These are phyloP conservation scores for Cantharellus anzutake DNA, from an alignment of 768 basidiomycete genomes.

Conservation along the genomic window DNA sequence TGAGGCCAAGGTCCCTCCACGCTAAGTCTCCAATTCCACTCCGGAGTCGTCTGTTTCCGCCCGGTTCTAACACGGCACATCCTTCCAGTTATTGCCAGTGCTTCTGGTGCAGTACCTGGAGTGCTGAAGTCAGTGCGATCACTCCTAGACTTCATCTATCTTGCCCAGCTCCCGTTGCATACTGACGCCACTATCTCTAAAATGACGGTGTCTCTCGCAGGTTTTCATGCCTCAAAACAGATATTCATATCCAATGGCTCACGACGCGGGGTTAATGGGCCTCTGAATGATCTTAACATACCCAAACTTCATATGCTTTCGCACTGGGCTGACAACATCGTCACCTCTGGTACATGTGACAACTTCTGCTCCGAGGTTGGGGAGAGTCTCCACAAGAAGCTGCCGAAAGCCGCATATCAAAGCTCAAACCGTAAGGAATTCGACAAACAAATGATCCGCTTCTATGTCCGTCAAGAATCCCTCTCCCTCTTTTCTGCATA, in stretches of 20 bases:
- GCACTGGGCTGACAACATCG: slow-evolving; percentile 17
- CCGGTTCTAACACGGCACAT: too few species aligned
- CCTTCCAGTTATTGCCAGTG: slow-evolving; percentile 17
- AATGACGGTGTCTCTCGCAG: slow-evolving; percentile 12
- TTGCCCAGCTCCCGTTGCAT: slow-evolving; percentile 17
- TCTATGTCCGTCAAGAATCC: background rate
- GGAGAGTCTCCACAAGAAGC: slow-evolving; percentile 24
- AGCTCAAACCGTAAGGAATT: background rate
- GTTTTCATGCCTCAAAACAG: slow-evolving; percentile 1
- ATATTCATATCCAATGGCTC: background rate
- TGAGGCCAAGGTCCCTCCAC: too few species aligned
- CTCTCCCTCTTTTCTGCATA: background rate
- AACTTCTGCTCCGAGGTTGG: slow-evolving; percentile 20
- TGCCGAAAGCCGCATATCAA: background rate
- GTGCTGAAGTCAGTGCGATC: slow-evolving; percentile 10
- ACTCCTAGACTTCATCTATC: slow-evolving; percentile 22
- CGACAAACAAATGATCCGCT: background rate
- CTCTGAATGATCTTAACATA: slow-evolving; percentile 19
- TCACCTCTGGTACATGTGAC: slow-evolving; percentile 16
- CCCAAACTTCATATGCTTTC: slow-evolving; percentile 20
- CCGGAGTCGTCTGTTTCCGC: too few species aligned
- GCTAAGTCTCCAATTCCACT: too few species aligned
- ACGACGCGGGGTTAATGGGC: background rate
- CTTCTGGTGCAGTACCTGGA: slow-evolving; percentile 1
- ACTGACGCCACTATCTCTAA: slow-evolving; percentile 18